Base-by-base conservation (phyloP, 768 basidiomycete species). In the Pleurotus ostreatus region DNA sequence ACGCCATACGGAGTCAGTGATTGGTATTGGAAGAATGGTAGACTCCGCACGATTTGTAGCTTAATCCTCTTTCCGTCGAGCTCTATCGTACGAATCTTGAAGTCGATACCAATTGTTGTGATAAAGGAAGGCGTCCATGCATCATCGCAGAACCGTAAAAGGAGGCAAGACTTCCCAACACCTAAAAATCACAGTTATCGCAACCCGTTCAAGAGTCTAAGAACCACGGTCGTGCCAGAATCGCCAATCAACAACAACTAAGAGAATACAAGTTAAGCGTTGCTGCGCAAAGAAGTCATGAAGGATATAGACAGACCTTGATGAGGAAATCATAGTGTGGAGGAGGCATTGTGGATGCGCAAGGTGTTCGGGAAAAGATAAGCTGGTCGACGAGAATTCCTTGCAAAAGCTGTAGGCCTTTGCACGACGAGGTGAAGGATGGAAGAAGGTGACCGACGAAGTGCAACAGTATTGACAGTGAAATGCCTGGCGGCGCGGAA, bases 101-200 rank as follows among this genome's bases (percentile, higher is more conserved):
- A 97, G 83, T 97, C 94, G 63, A 98, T 95, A 57, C 96, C 97
- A 71, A 99, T 99, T 56, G 97, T 99, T 56, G 95, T 98, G 74
- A 98, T 98, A 79, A 98, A 98, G 44, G 92, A 94, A 47, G 95
- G 95, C 34, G 97, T 98, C 94, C 95, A 99, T 61, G 95, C 92
- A 74, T 99, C 97, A 78, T 98, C 97, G 70, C 94, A 98, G 84
- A 99, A 99, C 61, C 94, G 89, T 59, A 94, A 82, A 52, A 94
- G 79, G n/a, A 94, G 80, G 75, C 92, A 94, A 23, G 95, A 98
- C 80, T 99, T 95, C 60, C 96, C 94, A 64, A 97, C 95, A 74
- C 94, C 94, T 87, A 63, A 47, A 40, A 63, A 58, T 25, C 30
- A 38, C 12, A 22, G 43, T 20, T 37, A 53, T 12, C 44, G 38